Percentiles rank a stretch among this genome's conserved stretches.
These are phyloP conservation scores for Metarhizium sp. DNA, from an alignment of 2,329 filamentous ascomycete species.

Conservation along the genomic window DNA sequence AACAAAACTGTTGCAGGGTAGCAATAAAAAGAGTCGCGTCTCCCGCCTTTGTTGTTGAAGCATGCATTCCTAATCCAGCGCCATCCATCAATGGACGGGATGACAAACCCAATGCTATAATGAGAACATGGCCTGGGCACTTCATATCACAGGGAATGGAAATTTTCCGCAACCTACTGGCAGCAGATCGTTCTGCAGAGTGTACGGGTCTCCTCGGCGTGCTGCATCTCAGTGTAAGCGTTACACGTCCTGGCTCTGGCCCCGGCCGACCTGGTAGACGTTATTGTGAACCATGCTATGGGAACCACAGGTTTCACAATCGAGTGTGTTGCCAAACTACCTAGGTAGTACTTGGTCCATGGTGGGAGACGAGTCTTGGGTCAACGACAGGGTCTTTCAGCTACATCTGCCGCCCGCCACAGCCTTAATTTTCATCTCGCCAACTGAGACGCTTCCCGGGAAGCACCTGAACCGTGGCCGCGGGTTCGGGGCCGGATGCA, in stretches of 20 bases:
- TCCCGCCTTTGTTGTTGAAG: neutral
- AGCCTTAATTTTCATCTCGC: slow-evolving; percentile 3
- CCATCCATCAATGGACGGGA: neutral
- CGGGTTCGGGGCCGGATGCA: slow-evolving; percentile 4
- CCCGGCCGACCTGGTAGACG: neutral
- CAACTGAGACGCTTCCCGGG: slow-evolving; percentile 6
- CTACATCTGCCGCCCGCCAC: neutral
- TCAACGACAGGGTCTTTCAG: neutral
- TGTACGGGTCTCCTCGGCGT: slow-evolving; percentile 1
- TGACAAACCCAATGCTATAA: neutral
- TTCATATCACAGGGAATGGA: neutral
- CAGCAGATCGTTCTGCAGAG: slow-evolving; percentile 2
- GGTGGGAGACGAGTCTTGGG: neutral
- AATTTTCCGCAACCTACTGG: slow-evolving; percentile 1
- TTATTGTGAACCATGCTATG: slow-evolving; percentile 4
- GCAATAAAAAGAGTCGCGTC: too few species aligned
- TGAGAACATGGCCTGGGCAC: neutral
- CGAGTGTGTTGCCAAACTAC: neutral
- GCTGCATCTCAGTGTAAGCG: slow-evolving; percentile 7
- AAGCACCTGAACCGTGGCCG: neutral
- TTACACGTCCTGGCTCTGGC: neutral
- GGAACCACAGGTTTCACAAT: slow-evolving; percentile 3
- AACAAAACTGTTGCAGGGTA: too few species aligned
- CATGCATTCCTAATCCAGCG: neutral
- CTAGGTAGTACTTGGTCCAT: neutral